Percentiles rank a stretch among this genome's conserved stretches.
Evolutionary conservation across 2,329 filamentous ascomycete species (phyloP).

Genomic region (Cladosporium sp.): DNA sequence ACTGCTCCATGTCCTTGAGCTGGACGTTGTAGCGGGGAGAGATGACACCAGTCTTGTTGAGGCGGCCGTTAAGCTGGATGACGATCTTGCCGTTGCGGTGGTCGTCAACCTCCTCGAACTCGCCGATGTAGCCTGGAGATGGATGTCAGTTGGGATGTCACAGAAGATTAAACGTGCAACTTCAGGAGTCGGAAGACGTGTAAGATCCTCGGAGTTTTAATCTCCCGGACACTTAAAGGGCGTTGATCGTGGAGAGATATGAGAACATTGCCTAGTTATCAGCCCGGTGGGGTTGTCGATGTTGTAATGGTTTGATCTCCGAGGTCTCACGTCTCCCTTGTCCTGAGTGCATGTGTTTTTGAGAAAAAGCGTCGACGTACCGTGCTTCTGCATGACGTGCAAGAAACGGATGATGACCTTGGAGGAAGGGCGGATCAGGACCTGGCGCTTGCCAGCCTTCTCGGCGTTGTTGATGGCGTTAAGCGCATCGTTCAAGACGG

Average conservation of each 20-base stretch:
- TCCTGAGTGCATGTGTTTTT: not conserved
- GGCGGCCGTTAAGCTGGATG: conserved; percentile 96
- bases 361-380: conserved; percentile 57
- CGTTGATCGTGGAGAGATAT: conserved; percentile 74
- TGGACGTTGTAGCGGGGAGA: conserved; percentile 99
- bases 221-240: conserved; percentile 99
- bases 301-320: not conserved
- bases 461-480: conserved; percentile 99
- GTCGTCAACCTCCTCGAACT: conserved; percentile 99
- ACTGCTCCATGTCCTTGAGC: conserved; percentile 97
- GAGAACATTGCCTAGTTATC: conserved; percentile 99
- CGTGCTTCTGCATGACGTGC: conserved; percentile 98
- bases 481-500: conserved; percentile 90
- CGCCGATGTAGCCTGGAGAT: conserved; percentile 85
- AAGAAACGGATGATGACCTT: conserved; percentile 99
- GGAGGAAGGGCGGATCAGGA: conserved; percentile 93
- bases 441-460: conserved; percentile 99
- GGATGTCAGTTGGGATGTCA: conserved; percentile 66
- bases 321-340: conserved; percentile 6
- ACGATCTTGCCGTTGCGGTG: conserved; percentile 99
- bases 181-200: conserved; percentile 86
- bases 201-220: conserved; percentile 82
- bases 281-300: conserved; percentile 63
- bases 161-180: conserved; percentile 91
- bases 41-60: conserved; percentile 99